These are phyloP conservation scores for Paxillus involutus DNA, from an alignment of 768 basidiomycete genomes.

Conservation along the genomic window DNA sequence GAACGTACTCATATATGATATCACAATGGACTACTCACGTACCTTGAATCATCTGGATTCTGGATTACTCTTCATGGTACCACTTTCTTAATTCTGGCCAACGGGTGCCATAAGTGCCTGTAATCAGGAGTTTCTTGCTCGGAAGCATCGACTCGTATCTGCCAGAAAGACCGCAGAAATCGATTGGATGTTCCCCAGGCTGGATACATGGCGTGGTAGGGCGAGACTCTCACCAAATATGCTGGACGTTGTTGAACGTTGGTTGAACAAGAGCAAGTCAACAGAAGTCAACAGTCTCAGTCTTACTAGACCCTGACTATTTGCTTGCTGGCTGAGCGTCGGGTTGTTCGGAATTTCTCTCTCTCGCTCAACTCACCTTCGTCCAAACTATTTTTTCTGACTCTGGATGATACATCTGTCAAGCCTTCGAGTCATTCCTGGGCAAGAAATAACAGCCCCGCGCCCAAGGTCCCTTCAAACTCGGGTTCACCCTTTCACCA, in stretches of 20 bases:
- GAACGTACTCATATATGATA: not conserved
- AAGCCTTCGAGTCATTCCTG: too few relatives aligned
- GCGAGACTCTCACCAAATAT: slow-evolving; percentile 26
- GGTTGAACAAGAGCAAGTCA: not conserved
- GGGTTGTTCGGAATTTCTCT: too few relatives aligned
- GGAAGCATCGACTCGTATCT: slow-evolving; percentile 80
- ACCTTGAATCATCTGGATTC: slow-evolving; percentile 75
- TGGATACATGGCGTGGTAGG: slow-evolving; percentile 66
- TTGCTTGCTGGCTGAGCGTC: too few relatives aligned
- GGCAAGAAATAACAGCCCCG: too few relatives aligned
- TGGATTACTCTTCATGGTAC: slow-evolving; percentile 89
- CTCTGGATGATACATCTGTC: too few relatives aligned
- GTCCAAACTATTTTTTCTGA: too few relatives aligned
- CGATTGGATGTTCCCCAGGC: slow-evolving; percentile 81
- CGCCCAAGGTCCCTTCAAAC: too few relatives aligned
- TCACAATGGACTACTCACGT: slow-evolving; percentile 24
- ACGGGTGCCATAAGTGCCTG: slow-evolving; percentile 82
- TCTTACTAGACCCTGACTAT: too few relatives aligned
- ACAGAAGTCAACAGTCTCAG: not conserved
- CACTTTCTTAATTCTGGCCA: slow-evolving; percentile 97
- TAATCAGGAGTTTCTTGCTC: slow-evolving; percentile 90
- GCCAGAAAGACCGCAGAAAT: slow-evolving; percentile 89
- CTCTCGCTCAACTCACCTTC: too few relatives aligned
- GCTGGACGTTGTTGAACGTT: not conserved
- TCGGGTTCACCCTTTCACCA: too few relatives aligned